phyloP scores from a whole-genome alignment of 495 filamentous ascomycete species.

The Diplogelasinospora grovesii region DNA sequence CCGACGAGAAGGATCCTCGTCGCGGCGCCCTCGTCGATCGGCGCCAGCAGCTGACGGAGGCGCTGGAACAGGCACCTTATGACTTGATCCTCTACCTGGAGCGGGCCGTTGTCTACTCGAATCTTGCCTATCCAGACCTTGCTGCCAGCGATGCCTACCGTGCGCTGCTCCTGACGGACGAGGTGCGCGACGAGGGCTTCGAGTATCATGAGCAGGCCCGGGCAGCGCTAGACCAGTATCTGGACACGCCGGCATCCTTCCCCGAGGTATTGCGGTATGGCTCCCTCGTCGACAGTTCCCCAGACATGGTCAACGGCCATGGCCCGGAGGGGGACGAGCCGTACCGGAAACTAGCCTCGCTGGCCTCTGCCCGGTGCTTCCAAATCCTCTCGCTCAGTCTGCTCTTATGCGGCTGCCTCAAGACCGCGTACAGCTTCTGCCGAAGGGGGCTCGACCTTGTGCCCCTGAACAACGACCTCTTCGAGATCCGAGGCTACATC shows the following conservation, averaged over 20 bases:
- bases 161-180: constrained; percentile 77
- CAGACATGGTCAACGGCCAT: constrained; percentile 31
- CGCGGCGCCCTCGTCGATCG: constrained; percentile 36
- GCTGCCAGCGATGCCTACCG: constrained; percentile 87
- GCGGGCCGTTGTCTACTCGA: constrained; percentile 61
- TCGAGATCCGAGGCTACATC: constrained; percentile 41
- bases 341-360: constrained; percentile 26
- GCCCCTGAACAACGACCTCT: constrained; percentile 41
- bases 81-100: constrained; percentile 70
- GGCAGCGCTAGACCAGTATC: constrained; percentile 32
- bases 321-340: constrained; percentile 23
- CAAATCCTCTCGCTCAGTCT: constrained; percentile 54
- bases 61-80: constrained; percentile 55
- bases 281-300: constrained; percentile 29
- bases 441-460: constrained; percentile 40
- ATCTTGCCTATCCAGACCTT: constrained; percentile 82
- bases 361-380: constrained; percentile 46
- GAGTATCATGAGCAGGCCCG: constrained; percentile 57
- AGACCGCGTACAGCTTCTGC: constrained; percentile 62
- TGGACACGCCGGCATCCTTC: constrained; percentile 18
- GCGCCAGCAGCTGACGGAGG: constrained; percentile 41
- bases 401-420: constrained; percentile 60
- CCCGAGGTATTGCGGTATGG: constrained; percentile 37
- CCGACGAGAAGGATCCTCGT: constrained; percentile 28
- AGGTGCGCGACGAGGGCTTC: constrained; percentile 59